Percentiles rank a stretch among this genome's conserved stretches.
Conservation (phyloP, 108 stramenopile species). For the Cyclotella atomus region DNA sequence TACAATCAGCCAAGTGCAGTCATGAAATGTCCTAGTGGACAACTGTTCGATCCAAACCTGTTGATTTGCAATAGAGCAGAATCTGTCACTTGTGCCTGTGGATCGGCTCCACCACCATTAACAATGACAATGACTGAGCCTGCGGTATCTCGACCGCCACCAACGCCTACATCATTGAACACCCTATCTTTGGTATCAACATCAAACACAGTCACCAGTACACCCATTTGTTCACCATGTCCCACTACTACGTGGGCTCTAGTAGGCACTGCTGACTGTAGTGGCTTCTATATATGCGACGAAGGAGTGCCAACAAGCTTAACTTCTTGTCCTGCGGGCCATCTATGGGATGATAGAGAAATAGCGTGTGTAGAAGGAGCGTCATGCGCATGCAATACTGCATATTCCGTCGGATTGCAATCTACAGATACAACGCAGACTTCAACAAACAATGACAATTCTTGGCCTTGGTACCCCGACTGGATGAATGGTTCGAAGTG, state of each 20-base stretch:
- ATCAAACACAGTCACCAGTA: not conserved
- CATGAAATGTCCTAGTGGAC: not conserved
- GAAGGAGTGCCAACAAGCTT: not conserved
- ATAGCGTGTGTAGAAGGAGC: not conserved
- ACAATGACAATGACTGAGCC: not conserved
- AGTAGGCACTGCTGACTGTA: not conserved
- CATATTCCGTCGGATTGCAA: not conserved
- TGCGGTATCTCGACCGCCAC: not conserved
- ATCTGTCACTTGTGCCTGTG: not conserved
- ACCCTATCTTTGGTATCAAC: not conserved
- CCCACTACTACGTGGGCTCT: not conserved
- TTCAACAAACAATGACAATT: no score
- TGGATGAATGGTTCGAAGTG: not conserved
- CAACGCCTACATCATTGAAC: not conserved
- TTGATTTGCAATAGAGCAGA: not conserved
- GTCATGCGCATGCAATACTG: not conserved
- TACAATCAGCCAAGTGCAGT: not conserved
- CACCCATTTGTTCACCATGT: not conserved
- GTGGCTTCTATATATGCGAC: not conserved
- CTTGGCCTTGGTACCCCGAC: not conserved
- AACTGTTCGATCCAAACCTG: not conserved
- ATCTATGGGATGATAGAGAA: not conserved
- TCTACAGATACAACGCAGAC: no score
- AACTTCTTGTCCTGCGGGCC: not conserved
- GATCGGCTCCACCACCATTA: not conserved